Percentiles rank a stretch among this genome's conserved stretches.
phyloP scores from a whole-genome alignment of 495 filamentous ascomycete species.

The Penicillium macrosclerotiorum region DNA sequence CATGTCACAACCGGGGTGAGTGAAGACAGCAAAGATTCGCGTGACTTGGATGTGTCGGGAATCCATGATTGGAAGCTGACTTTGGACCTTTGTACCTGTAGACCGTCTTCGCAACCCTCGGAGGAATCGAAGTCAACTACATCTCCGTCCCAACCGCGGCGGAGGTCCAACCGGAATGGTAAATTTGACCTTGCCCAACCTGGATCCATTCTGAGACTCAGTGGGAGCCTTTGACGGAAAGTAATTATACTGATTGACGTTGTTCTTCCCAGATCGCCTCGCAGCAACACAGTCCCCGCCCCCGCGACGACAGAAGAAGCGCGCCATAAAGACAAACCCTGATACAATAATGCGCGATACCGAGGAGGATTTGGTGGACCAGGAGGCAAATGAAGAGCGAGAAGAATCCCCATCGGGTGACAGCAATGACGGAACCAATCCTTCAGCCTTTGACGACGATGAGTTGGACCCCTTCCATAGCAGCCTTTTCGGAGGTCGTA shows the following conservation, averaged over 20 bases:
- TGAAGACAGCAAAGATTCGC: slow-evolving; percentile 3
- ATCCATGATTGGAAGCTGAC: not conserved
- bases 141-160: slow-evolving; percentile 56
- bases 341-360: slow-evolving; percentile 53
- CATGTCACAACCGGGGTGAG: slow-evolving; percentile 84
- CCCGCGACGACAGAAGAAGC: slow-evolving; percentile 54
- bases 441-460: slow-evolving; percentile 57
- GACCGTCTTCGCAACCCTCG: slow-evolving; percentile 43
- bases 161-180: slow-evolving; percentile 64
- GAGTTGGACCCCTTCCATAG: slow-evolving; percentile 78
- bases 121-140: slow-evolving; percentile 42
- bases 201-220: not conserved
- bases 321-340: slow-evolving; percentile 49
- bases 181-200: too few relatives aligned
- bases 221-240: not conserved
- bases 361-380: slow-evolving; percentile 40
- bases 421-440: slow-evolving; percentile 54
- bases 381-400: slow-evolving; percentile 34
- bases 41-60: not conserved
- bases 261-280: slow-evolving; percentile 26
- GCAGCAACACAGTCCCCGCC: slow-evolving; percentile 35
- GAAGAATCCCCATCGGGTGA: slow-evolving; percentile 55
- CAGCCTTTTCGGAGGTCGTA: slow-evolving; percentile 66
- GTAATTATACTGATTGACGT: not conserved
- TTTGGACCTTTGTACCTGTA: slow-evolving; percentile 10